Percentiles rank a stretch among this genome's conserved stretches.
Evolutionary conservation across 2,329 filamentous ascomycete genomes (phyloP).

Genomic region (Sporothrix curviconia): DNA sequence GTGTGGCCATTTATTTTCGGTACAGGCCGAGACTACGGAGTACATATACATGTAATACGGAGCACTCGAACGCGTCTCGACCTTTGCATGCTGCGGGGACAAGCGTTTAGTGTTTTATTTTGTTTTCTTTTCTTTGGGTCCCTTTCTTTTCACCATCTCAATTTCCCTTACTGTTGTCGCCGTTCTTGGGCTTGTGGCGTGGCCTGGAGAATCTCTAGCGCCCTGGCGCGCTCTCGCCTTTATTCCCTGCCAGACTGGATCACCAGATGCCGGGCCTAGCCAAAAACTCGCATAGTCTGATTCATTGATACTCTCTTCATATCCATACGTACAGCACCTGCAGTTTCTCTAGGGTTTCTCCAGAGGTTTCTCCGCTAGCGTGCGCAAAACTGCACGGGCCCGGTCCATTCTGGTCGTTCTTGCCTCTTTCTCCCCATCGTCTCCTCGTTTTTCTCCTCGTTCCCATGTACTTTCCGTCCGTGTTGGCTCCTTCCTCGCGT

Average conservation of each 20-base stretch:
- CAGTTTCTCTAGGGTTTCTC: neutral
- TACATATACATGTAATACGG: no score
- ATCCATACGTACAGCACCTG: no score
- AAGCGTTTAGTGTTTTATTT: no score
- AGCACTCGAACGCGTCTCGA: no score
- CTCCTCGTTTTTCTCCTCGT: neutral
- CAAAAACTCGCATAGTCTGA: neutral
- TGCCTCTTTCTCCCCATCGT: neutral
- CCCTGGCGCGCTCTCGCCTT: neutral
- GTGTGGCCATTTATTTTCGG: neutral
- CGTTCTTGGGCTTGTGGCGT: neutral
- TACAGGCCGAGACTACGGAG: neutral
- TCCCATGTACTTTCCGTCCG: no score
- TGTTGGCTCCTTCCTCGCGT: neutral
- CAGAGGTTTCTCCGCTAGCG: slow-evolving; percentile 4
- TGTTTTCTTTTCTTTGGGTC: no score
- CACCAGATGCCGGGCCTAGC: neutral
- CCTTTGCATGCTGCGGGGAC: no score
- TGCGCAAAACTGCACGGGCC: neutral
- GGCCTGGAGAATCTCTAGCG: neutral
- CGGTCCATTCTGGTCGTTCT: neutral
- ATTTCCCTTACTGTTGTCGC: neutral
- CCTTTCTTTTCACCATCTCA: neutral
- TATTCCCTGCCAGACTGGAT: neutral
- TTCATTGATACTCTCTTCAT: neutral